phyloP scores from a whole-genome alignment of 2,329 filamentous ascomycete genomes.

The Ophiostoma novo-ulmi region DNA sequence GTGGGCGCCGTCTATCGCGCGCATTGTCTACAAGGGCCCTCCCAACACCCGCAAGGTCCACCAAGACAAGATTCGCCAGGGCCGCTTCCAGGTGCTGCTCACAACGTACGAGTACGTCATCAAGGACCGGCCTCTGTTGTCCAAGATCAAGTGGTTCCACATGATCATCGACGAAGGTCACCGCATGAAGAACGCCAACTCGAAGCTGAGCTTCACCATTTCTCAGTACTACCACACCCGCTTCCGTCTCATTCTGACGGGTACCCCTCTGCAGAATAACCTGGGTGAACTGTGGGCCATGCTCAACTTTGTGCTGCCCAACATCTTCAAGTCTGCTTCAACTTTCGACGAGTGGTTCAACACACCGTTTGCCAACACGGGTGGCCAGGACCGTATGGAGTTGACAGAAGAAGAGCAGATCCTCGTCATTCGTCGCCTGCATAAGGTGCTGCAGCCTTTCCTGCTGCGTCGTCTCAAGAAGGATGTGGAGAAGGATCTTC shows the following conservation, averaged over 20 bases:
- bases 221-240: conserved; percentile 92
- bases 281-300: conserved; percentile 93
- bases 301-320: conserved; percentile 96
- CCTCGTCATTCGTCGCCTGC: conserved; percentile 93
- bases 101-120: conserved; percentile 99
- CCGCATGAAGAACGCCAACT: conserved; percentile 98
- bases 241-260: conserved; percentile 93
- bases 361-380: conserved; percentile 96
- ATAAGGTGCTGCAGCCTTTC: conserved; percentile 97
- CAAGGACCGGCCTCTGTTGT: conserved; percentile 90
- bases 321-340: conserved; percentile 98
- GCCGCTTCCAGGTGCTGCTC: conserved; percentile 90
- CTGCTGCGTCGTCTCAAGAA: conserved; percentile 97
- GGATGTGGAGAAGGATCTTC: conserved; percentile 97
- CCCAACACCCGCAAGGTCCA: conserved; percentile 82
- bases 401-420: conserved; percentile 99
- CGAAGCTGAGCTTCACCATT: conserved; percentile 91
- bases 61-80: conserved; percentile 89
- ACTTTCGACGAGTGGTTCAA: conserved; percentile 99
- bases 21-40: conserved; percentile 95
- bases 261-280: conserved; percentile 96
- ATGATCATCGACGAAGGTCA: conserved; percentile 99
- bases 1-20: conserved; percentile 83
- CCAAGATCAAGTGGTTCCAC: conserved; percentile 99
- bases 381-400: conserved; percentile 97